Percentiles rank a stretch among this genome's conserved stretches.
Evolutionary conservation across 2,329 filamentous ascomycete genomes (phyloP).

Genomic region (Acarospora socialis): DNA sequence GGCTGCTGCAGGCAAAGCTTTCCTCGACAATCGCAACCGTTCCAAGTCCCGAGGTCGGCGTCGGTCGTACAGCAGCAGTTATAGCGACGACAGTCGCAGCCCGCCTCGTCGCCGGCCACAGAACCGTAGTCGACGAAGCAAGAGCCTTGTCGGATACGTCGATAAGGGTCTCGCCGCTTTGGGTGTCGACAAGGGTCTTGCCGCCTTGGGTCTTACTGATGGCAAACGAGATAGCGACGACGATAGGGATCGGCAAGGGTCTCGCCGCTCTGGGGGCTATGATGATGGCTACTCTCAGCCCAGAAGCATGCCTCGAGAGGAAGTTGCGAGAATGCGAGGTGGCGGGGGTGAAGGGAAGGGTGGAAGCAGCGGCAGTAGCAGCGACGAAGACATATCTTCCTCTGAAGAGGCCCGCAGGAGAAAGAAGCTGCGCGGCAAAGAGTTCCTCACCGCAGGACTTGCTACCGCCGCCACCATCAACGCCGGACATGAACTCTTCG

Average conservation of each 20-base stretch:
- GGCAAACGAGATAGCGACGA: slow-evolving; percentile 2
- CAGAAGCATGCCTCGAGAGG: no score
- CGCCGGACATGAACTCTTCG: slow-evolving; percentile 50
- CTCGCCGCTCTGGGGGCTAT: slow-evolving; percentile 7
- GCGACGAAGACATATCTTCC: slow-evolving; percentile 38
- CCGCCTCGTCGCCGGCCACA: slow-evolving; percentile 35
- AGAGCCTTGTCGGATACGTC: slow-evolving; percentile 32
- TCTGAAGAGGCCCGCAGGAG: slow-evolving; percentile 47
- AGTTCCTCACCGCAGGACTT: slow-evolving; percentile 47
- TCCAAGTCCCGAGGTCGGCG: slow-evolving; percentile 26
- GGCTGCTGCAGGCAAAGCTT: slow-evolving; percentile 34
- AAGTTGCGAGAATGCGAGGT: no score
- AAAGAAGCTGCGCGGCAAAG: slow-evolving; percentile 53
- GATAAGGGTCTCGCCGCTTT: slow-evolving; percentile 30
- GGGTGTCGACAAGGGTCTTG: slow-evolving; percentile 27
- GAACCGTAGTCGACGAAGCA: slow-evolving; percentile 28
- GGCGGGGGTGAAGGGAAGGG: slow-evolving; percentile 5
- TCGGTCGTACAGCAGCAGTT: slow-evolving; percentile 29
- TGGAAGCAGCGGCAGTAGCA: slow-evolving; percentile 20
- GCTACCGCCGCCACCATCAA: slow-evolving; percentile 57
- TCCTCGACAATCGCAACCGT: slow-evolving; percentile 28
- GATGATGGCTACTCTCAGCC: slow-evolving; percentile 7
- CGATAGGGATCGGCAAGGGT: slow-evolving; percentile 4
- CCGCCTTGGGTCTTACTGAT: slow-evolving; percentile 18
- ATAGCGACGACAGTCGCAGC: slow-evolving; percentile 41